Evolutionary conservation across 768 basidiomycete species (phyloP).

Genomic region (Lactifluus echinatus): DNA sequence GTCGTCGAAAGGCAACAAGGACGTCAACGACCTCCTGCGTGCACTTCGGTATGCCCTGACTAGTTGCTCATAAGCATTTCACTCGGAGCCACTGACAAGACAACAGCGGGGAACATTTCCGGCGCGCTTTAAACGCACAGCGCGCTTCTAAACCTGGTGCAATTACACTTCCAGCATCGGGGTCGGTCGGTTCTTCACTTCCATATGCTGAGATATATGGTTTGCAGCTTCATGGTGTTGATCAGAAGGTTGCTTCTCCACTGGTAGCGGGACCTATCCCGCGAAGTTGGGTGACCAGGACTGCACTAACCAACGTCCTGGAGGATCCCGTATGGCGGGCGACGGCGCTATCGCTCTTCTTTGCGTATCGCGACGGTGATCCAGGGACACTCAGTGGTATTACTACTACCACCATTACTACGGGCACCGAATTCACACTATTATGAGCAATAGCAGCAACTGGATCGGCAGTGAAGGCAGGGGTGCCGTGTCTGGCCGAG

Average conservation of each 20-base stretch:
- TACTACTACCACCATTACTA: not conserved
- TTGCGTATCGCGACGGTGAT: conserved; percentile 26
- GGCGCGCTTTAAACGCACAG: conserved; percentile 50
- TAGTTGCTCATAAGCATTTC: not conserved
- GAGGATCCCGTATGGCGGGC: conserved; percentile 40
- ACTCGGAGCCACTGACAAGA: conserved; percentile 2
- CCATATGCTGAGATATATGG: conserved; percentile 19
- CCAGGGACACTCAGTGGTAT: not conserved
- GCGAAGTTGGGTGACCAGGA: conserved; percentile 44
- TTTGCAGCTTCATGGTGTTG: not conserved
- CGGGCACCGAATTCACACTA: too few species aligned
- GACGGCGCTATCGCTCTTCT: conserved; percentile 46
- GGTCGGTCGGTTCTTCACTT: conserved; percentile 6
- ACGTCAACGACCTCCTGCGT: conserved; percentile 43
- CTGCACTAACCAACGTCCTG: conserved; percentile 24
- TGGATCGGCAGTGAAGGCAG: conserved; percentile 15
- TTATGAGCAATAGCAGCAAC: not conserved
- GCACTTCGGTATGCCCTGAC: conserved; percentile 37
- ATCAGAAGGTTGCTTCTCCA: not conserved
- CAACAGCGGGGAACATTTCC: conserved; percentile 61
- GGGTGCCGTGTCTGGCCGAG: conserved; percentile 44
- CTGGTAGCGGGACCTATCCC: conserved; percentile 30
- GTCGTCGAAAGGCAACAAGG: conserved; percentile 2
- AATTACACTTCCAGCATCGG: not conserved
- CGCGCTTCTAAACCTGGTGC: conserved; percentile 17